These are phyloP conservation scores for Amniculicola lignicola DNA, from an alignment of 495 filamentous ascomycete species.

Conservation along the genomic window DNA sequence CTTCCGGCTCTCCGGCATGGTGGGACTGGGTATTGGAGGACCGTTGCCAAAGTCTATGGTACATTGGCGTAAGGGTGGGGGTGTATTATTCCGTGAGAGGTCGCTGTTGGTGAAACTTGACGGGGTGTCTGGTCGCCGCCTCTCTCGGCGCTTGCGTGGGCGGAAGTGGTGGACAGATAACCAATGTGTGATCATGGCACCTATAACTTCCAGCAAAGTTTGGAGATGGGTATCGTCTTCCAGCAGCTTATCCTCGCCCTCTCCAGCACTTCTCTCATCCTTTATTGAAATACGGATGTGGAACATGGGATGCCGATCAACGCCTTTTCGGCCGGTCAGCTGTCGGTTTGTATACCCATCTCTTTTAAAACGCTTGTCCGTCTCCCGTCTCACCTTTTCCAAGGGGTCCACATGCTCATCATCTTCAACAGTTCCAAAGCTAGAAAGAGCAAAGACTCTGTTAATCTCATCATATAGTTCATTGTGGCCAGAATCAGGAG, in stretches of 20 bases:
- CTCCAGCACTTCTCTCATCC: constrained; percentile 3
- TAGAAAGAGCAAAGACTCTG: constrained; percentile 68
- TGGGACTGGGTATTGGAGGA: no score
- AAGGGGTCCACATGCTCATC: constrained; percentile 37
- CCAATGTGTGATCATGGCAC: constrained; percentile 42
- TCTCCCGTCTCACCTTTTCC: constrained; percentile 41
- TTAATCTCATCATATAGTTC: constrained; percentile 79
- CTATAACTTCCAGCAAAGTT: constrained; percentile 34
- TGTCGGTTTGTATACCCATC: constrained; percentile 57
- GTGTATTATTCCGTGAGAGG: no score
- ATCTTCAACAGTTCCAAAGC: constrained; percentile 66
- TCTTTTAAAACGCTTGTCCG: constrained; percentile 45
- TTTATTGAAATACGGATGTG: constrained; percentile 65
- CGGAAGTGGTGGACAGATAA: constrained; percentile 40
- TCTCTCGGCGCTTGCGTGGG: constrained; percentile 26
- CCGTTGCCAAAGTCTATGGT: no score
- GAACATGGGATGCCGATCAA: constrained; percentile 91
- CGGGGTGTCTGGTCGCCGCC: neutral
- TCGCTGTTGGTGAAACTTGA: no score
- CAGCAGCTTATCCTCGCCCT: constrained; percentile 36
- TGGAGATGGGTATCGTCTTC: constrained; percentile 49
- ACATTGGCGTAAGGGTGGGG: no score
- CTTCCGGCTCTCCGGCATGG: constrained; percentile 8
- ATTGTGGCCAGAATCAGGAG: constrained; percentile 53
- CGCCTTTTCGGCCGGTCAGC: constrained; percentile 59